Base-by-base conservation (phyloP, 805 yeast species). In the Blastobotrys americana region DNA sequence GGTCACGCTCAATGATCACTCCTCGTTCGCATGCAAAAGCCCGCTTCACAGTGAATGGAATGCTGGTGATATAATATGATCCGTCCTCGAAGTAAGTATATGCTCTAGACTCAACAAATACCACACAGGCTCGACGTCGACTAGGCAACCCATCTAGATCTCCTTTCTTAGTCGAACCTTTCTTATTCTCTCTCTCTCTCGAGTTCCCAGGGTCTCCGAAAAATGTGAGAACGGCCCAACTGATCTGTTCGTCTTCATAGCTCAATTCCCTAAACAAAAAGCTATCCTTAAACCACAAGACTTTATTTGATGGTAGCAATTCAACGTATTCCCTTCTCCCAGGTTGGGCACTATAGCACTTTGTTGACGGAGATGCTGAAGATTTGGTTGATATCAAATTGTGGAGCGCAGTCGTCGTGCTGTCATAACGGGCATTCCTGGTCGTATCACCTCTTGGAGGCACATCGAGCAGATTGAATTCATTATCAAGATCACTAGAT, bases 11-110 rank as follows among this genome's bases (percentile, higher is more conserved):
- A 18, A 84, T 55, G 0, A 88, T 64, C 3, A 86, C 56, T 0
- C 96, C 96, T 34, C 75, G 71, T 19, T 77, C 78, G 55, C 78
- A 82, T 8, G 82, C 73, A 48, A 82, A 73, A 1, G 82, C 89
- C 21, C 68, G 68, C 31, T 67, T 70, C 20, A 84, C 71, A 4
- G 67, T 65, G 51, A 87, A 84, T 0, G 96, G 94, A 49, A 88
- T 76, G 52, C 78, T 78, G 8, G 80, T 73, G 1, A 74, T 70
- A 46, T 76, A 76, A 1, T 75, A 68, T 22, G 75, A 70, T 2
- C 93, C 93, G 47, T 74, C 74, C 3, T 64, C 62, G 45, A 74
- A 74, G 57, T 82, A 85, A 1, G 85, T 70, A 47, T 80, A 69
- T 0, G 84, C 84, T 4, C 76, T 68, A 44, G 79, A 82, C 34